Evolutionary conservation across 371 early-diverging fungal species (phyloP), one percentile per base, ranked within the genome.

Genomic region (Sporodiniella umbellata): DNA sequence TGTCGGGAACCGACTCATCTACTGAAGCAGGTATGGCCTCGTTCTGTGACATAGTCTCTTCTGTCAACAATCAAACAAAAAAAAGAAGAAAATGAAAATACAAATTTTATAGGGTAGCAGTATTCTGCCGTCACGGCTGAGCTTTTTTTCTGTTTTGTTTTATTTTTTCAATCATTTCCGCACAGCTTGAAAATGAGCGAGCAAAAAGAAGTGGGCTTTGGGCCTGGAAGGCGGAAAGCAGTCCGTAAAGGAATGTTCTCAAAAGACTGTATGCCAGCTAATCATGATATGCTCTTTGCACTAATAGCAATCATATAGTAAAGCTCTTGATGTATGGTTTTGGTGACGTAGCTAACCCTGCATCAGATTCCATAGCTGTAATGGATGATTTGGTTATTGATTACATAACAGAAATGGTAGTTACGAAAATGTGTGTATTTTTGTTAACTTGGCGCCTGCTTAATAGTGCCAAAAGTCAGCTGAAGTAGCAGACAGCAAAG

Each of bases 241-340:
- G 76, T 75, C 4, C 65, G 74, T 8, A 77, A 72, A 43, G 78
- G 77, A 53, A 70, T 75, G 70, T 81, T 77, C 40, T 63, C 73
- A 12, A 77, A 72, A 62, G 81, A 79, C 33, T 58, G 81, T 75
- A 68, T 54, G 72, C 10, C 33, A 31, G 25, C 39, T 42, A 15
- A 18, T 4, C 17, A 38, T 15, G 12, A 22, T n/a, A 45, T 4
- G 11, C n/a, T 4, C 15, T 35, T 35, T 35, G 4, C 15, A 52
- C 30, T 46, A n/a, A 15, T 42, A 28, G 11, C 21, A 42, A 1
- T 37, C 11, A 4, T 28, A 11, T 47, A 85, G 88, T 96, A 42
- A 80, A 89, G 53, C 68, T 83, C 45, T 75, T 99, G 64, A 94
- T 99, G 94, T 99, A 94, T 72, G 99, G 97, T 18, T 96, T 92